Percentiles rank a stretch among this genome's conserved stretches.
These are phyloP conservation scores for Trypanosoma cruzi DNA, from an alignment of 208 protist species.

Conservation along the genomic window DNA sequence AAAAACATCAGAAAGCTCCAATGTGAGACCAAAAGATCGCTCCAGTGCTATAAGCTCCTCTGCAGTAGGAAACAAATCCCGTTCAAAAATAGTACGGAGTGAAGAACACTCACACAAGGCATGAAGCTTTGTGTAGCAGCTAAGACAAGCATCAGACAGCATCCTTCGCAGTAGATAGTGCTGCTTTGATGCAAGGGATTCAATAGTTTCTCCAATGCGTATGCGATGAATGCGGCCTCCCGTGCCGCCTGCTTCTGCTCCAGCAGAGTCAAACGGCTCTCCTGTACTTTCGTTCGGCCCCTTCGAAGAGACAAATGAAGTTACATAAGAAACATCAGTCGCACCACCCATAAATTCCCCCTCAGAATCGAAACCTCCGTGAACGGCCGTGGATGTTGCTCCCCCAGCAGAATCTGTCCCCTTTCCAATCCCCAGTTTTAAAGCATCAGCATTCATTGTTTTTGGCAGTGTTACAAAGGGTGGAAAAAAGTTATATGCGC, in stretches of 20 bases:
- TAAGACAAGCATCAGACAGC: constrained; percentile 72
- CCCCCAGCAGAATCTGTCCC: background rate
- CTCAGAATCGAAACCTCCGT: background rate
- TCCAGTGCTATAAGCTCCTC: constrained; percentile 78
- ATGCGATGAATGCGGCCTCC: constrained; percentile 89
- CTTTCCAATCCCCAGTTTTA: background rate
- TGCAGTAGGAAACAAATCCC: constrained; percentile 73
- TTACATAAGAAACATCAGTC: background rate
- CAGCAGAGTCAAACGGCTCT: constrained; percentile 23
- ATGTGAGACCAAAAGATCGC: constrained; percentile 80
- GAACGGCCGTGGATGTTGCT: background rate
- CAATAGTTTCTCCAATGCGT: constrained; percentile 59
- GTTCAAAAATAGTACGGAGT: constrained; percentile 53
- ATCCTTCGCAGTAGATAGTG: constrained; percentile 64
- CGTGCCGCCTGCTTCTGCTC: constrained; percentile 73
- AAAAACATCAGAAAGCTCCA: constrained; percentile 79
- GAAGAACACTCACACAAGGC: constrained; percentile 40
- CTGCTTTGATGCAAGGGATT: constrained; percentile 46
- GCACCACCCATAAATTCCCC: background rate
- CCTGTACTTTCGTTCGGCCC: constrained; percentile 21
- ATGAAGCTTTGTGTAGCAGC: constrained; percentile 58
- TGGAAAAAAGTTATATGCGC: constrained; percentile 69
- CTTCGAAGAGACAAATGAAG: background rate
- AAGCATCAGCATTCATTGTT: background rate
- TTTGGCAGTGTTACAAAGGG: constrained; percentile 71